These are phyloP conservation scores for Emericellopsis terricola DNA, from an alignment of 495 filamentous ascomycete species.

Conservation along the genomic window DNA sequence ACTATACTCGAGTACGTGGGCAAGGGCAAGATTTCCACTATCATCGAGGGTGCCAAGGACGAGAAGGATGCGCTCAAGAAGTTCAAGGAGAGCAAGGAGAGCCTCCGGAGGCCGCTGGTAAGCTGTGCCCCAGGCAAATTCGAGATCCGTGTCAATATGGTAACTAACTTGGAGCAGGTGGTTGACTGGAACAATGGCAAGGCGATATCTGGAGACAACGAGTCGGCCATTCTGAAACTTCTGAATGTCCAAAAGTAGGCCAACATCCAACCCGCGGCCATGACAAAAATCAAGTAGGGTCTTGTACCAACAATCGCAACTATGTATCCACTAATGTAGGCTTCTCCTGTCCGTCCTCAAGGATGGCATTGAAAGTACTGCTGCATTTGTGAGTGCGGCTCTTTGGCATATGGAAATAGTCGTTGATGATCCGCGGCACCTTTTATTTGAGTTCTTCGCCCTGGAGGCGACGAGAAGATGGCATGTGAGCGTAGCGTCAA, in stretches of 20 bases:
- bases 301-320: no score
- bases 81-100: conserved; percentile 39
- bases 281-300: no score
- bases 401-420: no score
- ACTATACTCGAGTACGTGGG: conserved; percentile 81
- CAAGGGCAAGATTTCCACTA: conserved; percentile 26
- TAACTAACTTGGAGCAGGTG: conserved; percentile 25
- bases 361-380: no score
- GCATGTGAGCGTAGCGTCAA: no score
- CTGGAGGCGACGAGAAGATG: no score
- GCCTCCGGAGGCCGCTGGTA: conserved; percentile 58
- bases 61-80: conserved; percentile 59
- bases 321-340: no score
- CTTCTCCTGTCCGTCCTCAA: no score
- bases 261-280: no score
- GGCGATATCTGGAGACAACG: conserved; percentile 53
- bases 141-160: not conserved
- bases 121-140: conserved; percentile 12
- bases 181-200: conserved; percentile 92
- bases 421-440: no score
- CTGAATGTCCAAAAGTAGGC: conserved; percentile 40
- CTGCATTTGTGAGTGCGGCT: no score
- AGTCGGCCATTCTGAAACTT: conserved; percentile 74
- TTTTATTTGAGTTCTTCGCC: no score
- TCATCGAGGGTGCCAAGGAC: conserved; percentile 54